phyloP scores from a whole-genome alignment of 202 grass and related monocot species.

The Elaeis oleifera region DNA sequence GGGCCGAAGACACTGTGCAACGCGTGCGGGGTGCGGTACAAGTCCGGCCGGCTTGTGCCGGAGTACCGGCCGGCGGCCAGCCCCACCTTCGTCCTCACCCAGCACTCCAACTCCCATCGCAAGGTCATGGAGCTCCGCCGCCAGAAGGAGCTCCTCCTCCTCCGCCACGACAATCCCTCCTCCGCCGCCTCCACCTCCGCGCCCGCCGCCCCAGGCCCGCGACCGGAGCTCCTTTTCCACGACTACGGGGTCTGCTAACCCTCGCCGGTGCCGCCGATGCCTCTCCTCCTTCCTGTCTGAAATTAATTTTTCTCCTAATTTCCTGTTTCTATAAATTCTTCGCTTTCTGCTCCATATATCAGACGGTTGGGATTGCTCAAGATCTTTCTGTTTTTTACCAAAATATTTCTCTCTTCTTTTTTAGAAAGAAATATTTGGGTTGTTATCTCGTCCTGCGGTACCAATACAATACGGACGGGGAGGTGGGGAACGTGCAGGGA shows the following conservation, averaged over 20 bases:
- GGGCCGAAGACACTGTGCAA: conserved; percentile 99
- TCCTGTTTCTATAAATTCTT: background rate
- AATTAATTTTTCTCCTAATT: conserved; percentile 16
- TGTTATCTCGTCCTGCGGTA: background rate
- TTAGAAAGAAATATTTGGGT: background rate
- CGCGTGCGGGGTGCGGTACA: conserved; percentile 90
- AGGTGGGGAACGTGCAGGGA: background rate
- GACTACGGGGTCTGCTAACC: conserved; percentile 74
- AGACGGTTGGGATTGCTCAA: background rate
- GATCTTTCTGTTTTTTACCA: background rate
- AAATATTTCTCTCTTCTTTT: conserved; percentile 15
- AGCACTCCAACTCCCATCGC: conserved; percentile 99
- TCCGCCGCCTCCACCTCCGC: background rate
- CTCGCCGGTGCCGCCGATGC: no score
- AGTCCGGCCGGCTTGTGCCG: conserved; percentile 76
- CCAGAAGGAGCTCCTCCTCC: conserved; percentile 75
- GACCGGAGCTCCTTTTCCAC: conserved; percentile 64
- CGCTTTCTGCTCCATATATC: background rate
- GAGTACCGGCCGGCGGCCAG: conserved; percentile 91
- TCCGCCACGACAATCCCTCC: conserved; percentile 38
- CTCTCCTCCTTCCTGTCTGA: background rate
- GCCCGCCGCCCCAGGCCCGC: conserved; percentile 19
- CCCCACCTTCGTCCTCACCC: conserved; percentile 94
- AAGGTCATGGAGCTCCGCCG: conserved; percentile 98
- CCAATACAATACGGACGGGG: background rate